phyloP scores from a whole-genome alignment of 495 filamentous ascomycete genomes.

The Aspergillus taichungensis region DNA sequence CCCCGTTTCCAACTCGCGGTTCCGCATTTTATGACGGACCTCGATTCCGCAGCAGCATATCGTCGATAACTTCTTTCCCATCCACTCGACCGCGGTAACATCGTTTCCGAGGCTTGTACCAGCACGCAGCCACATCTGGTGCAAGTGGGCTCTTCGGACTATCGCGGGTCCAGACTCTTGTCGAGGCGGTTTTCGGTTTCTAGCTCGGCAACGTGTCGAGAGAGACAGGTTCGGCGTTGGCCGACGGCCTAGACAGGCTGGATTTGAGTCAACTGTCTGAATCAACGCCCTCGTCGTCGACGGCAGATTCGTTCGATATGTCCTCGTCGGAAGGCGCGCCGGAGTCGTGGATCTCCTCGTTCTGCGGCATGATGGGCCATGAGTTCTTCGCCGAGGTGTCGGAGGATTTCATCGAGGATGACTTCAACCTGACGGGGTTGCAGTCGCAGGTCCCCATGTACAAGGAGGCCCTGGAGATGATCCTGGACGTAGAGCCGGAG shows the following conservation, averaged over 20 bases:
- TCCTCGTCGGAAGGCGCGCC: conserved; percentile 71
- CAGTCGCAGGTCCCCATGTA: conserved; percentile 97
- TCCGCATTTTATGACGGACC: too few relatives aligned
- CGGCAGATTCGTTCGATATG: conserved; percentile 45
- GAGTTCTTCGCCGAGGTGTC: conserved; percentile 99
- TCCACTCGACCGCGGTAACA: neutral
- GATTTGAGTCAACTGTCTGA: conserved; percentile 43
- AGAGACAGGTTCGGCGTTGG: conserved; percentile 44
- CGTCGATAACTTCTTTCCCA: too few relatives aligned
- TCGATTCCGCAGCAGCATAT: too few relatives aligned
- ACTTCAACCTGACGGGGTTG: conserved; percentile 95
- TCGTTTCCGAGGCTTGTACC: conserved; percentile 3
- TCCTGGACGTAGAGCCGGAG: conserved; percentile 93
- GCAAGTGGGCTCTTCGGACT: conserved; percentile 2
- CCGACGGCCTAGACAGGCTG: conserved; percentile 44
- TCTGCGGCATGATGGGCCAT: conserved; percentile 89
- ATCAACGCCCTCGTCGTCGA: conserved; percentile 40
- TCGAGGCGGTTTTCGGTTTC: conserved; percentile 8
- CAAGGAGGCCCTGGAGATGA: conserved; percentile 96
- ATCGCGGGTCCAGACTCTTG: conserved; percentile 20
- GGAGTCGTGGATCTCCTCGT: conserved; percentile 96
- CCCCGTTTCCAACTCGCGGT: too few relatives aligned
- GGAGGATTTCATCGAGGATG: conserved; percentile 99
- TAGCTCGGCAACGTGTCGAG: conserved; percentile 45
- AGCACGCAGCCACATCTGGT: conserved; percentile 3